These are phyloP conservation scores for Podaxis sp. DNA, from an alignment of 768 basidiomycete species.

Conservation along the genomic window DNA sequence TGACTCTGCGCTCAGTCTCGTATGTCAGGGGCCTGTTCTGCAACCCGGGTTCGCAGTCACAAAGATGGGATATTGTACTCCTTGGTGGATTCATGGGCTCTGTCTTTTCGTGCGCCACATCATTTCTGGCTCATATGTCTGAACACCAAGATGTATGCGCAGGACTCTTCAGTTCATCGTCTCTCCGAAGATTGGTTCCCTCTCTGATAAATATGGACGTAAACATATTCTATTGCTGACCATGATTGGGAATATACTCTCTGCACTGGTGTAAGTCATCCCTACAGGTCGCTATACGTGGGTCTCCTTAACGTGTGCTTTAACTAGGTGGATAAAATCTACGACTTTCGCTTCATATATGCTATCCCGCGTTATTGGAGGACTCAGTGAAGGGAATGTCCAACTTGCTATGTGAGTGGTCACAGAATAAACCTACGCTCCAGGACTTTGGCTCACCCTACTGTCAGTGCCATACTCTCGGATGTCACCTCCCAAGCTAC, in stretches of 20 bases:
- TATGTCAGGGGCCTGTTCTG: conserved; percentile 65
- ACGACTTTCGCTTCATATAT: conserved; percentile 89
- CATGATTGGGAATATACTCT: conserved; percentile 93
- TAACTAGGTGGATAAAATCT: conserved; percentile 79
- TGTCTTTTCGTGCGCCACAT: conserved; percentile 74
- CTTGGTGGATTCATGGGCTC: conserved; percentile 95
- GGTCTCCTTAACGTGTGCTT: background rate
- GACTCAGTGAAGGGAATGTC: conserved; percentile 95
- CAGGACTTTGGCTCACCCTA: background rate
- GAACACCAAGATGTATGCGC: conserved; percentile 28
- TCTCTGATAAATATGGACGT: conserved; percentile 91
- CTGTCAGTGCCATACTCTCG: conserved; percentile 82
- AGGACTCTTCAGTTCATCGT: conserved; percentile 85
- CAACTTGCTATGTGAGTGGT: conserved; percentile 87
- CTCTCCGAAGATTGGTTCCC: conserved; percentile 75
- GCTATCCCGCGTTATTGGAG: conserved; percentile 88
- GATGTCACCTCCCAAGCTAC: conserved; percentile 82
- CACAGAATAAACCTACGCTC: background rate
- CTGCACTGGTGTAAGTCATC: conserved; percentile 75
- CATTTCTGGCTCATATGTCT: conserved; percentile 15
- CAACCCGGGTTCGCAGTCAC: conserved; percentile 55
- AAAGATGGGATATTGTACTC: conserved; percentile 92
- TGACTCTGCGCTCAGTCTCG: conserved; percentile 68
- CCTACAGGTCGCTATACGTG: background rate
- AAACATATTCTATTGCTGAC: conserved; percentile 79